phyloP scores from a whole-genome alignment of 2,329 filamentous ascomycete species.

The Cadophora malorum region DNA sequence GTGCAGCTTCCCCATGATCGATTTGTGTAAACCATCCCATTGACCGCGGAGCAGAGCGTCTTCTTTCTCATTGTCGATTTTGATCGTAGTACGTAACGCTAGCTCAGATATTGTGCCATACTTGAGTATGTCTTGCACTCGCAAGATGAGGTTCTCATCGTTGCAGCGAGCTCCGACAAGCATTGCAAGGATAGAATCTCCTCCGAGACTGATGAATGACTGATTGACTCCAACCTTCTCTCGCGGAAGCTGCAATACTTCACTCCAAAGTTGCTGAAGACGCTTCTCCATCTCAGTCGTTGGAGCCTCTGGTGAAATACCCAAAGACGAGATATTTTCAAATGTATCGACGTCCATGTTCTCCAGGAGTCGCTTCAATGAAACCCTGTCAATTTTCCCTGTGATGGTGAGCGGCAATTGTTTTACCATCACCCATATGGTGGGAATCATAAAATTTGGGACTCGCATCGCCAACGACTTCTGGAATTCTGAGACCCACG shows the following conservation, averaged over 20 bases:
- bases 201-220: conserved; percentile 34
- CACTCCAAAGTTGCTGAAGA: conserved; percentile 10
- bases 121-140: conserved; percentile 36
- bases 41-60: no score
- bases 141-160: conserved; percentile 26
- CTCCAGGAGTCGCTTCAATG: neutral
- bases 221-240: conserved; percentile 27
- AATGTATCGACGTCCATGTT: conserved; percentile 17
- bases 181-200: conserved; percentile 39
- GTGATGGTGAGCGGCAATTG: conserved; percentile 9
- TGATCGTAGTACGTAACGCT: neutral
- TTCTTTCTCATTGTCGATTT: neutral
- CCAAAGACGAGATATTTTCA: conserved; percentile 10
- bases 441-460: conserved; percentile 15
- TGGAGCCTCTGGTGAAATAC: neutral
- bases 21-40: neutral
- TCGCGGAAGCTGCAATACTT: conserved; percentile 1
- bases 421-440: conserved; percentile 18
- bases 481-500: neutral
- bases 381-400: conserved; percentile 19
- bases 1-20: neutral
- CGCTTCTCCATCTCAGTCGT: conserved; percentile 9
- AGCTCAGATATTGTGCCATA: conserved; percentile 31
- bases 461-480: neutral
- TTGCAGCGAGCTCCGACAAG: conserved; percentile 29